A percentile compares a stretch with the other conserved stretches of the same genome.
These are phyloP conservation scores for Sporothrix dimorphospora DNA, from an alignment of 2,329 filamentous ascomycete species.

Conservation along the genomic window DNA sequence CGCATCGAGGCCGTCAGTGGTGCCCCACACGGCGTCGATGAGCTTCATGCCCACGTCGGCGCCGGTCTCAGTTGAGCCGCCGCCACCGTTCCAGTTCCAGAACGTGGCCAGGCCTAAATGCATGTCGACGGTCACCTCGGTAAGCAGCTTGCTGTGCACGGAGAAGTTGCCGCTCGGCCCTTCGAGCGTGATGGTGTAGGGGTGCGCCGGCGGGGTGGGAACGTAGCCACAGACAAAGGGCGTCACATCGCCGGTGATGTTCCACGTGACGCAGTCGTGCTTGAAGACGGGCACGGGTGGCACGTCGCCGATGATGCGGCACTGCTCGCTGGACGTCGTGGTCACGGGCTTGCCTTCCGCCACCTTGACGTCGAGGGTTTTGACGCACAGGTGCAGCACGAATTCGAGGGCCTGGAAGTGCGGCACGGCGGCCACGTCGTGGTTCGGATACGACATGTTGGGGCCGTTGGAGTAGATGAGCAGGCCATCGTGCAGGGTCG, in stretches of 20 bases:
- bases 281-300: conserved; percentile 12
- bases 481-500: not conserved
- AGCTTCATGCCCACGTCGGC: conserved; percentile 22
- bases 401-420: conserved; percentile 16
- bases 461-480: conserved; percentile 23
- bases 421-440: not conserved
- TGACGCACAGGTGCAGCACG: conserved; percentile 18
- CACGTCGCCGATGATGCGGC: conserved; percentile 5
- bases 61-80: conserved; percentile 10
- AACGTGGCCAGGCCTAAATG: conserved; percentile 1
- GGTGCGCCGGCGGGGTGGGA: not conserved
- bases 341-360: not conserved
- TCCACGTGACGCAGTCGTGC: conserved; percentile 19
- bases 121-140: conserved; percentile 20
- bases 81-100: conserved; percentile 25
- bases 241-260: conserved; percentile 13
- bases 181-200: conserved; percentile 13
- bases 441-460: conserved; percentile 24
- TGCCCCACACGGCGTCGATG: conserved; percentile 17
- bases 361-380: conserved; percentile 2
- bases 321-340: not conserved
- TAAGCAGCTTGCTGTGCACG: not conserved
- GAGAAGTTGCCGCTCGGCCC: not conserved
- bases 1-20: conserved; percentile 15
- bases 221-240: conserved; percentile 21